phyloP scores from a whole-genome alignment of 176 grass and related monocot genomes.

The Rhynchospora tenuis region DNA sequence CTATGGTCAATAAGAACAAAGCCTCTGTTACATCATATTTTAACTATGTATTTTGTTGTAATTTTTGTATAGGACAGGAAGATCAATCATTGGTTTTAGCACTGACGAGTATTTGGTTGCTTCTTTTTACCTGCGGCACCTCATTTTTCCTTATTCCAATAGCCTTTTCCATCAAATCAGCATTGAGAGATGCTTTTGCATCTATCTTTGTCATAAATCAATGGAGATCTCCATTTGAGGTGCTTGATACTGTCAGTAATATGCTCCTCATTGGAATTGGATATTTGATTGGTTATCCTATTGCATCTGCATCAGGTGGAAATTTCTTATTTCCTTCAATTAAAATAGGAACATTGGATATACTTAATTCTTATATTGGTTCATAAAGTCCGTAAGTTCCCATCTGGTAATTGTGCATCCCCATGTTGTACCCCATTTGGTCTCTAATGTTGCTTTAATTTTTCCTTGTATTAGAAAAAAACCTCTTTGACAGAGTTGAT shows the following conservation, averaged over 20 bases:
- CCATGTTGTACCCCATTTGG: neutral
- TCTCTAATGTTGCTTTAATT: neutral
- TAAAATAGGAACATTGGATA: neutral
- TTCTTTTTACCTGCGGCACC: slow-evolving; percentile 62
- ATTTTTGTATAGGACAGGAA: slow-evolving; percentile 86
- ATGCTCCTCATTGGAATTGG: slow-evolving; percentile 54
- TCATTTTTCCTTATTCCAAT: slow-evolving; percentile 52
- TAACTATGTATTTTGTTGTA: slow-evolving; percentile 36
- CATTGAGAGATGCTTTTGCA: slow-evolving; percentile 34
- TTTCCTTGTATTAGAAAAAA: neutral
- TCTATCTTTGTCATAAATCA: slow-evolving; percentile 44
- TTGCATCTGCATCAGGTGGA: slow-evolving; percentile 72
- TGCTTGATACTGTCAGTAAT: slow-evolving; percentile 42
- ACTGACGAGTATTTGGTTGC: slow-evolving; percentile 69
- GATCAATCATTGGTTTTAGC: slow-evolving; percentile 72
- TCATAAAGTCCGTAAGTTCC: neutral
- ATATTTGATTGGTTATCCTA: slow-evolving; percentile 62
- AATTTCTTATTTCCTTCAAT: neutral
- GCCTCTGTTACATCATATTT: neutral
- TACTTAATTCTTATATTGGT: neutral
- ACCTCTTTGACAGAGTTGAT: neutral
- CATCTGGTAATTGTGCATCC: neutral
- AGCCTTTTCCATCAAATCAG: slow-evolving; percentile 37
- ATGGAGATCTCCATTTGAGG: slow-evolving; percentile 35
- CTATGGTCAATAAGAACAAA: neutral